Conservation (phyloP, 176 grass and related monocot species). For the Poa pratensis region DNA sequence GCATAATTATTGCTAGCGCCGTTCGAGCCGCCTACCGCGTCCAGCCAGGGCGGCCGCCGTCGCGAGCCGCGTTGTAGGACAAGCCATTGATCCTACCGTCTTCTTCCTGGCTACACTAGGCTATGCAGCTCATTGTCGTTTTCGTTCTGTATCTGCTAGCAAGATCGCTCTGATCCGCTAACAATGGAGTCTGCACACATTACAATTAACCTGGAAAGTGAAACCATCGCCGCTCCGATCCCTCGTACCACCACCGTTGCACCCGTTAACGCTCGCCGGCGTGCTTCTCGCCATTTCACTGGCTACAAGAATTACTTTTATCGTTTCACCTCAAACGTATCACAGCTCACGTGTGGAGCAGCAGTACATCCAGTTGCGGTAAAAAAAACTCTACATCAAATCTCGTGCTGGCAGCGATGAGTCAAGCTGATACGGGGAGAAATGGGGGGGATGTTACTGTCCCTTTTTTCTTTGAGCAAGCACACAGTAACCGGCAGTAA, state of each 20-base stretch:
- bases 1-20: constrained; percentile 41
- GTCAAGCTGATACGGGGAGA: constrained; percentile 12
- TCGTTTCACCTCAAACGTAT: not conserved
- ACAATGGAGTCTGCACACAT: not conserved
- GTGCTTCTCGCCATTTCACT: not conserved
- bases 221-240: not conserved
- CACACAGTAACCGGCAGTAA: not conserved
- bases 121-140: too few species aligned
- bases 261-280: too few species aligned
- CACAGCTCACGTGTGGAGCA: constrained; percentile 1
- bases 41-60: not conserved
- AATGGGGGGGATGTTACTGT: constrained; percentile 27
- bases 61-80: not conserved
- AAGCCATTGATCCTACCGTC: too few species aligned
- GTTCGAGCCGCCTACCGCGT: constrained; percentile 35
- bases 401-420: constrained; percentile 17
- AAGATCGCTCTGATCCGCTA: not conserved
- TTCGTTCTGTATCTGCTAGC: too few species aligned
- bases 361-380: not conserved
- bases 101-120: too few species aligned
- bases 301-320: not conserved
- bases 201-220: not conserved
- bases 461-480: constrained; percentile 52
- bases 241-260: not conserved
- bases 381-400: constrained; percentile 14